A percentile compares a stretch with the other conserved stretches of the same genome.
phyloP scores from a whole-genome alignment of 202 grass and related monocot species.

The Dendrocalamus latiflorus region DNA sequence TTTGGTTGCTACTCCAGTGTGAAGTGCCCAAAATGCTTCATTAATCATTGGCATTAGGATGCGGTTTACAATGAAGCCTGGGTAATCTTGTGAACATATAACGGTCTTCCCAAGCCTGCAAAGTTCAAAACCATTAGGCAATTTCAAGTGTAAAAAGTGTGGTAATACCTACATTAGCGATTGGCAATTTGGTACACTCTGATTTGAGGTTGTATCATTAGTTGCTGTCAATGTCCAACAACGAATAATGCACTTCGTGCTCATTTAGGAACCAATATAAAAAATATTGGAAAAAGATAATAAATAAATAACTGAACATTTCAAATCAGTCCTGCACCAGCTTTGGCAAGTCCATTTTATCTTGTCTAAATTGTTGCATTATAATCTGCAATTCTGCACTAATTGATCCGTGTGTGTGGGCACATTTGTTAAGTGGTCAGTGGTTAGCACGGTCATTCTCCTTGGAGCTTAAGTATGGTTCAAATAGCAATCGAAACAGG shows the following conservation, averaged over 20 bases:
- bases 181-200: background rate
- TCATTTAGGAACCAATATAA: background rate
- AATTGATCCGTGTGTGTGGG: background rate
- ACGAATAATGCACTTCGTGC: no score
- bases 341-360: background rate
- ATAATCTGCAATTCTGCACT: background rate
- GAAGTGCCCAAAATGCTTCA: conserved; percentile 79
- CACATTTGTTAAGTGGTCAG: background rate
- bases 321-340: background rate
- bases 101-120: conserved; percentile 76
- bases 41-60: conserved; percentile 97
- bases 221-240: background rate
- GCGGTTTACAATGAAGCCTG: conserved; percentile 94
- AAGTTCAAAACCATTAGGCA: conserved; percentile 5
- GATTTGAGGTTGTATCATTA: background rate
- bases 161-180: background rate
- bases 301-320: background rate
- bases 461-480: background rate
- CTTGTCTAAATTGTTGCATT: background rate
- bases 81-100: conserved; percentile 86
- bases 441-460: background rate
- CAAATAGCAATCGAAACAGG: background rate
- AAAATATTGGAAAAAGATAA: background rate
- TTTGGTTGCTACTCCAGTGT: conserved; percentile 88
- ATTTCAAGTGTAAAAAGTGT: background rate